A percentile compares a stretch with the other conserved stretches of the same genome.
Conservation (phyloP, 371 early-diverging fungal genomes). For the Gilbertella persicaria region DNA sequence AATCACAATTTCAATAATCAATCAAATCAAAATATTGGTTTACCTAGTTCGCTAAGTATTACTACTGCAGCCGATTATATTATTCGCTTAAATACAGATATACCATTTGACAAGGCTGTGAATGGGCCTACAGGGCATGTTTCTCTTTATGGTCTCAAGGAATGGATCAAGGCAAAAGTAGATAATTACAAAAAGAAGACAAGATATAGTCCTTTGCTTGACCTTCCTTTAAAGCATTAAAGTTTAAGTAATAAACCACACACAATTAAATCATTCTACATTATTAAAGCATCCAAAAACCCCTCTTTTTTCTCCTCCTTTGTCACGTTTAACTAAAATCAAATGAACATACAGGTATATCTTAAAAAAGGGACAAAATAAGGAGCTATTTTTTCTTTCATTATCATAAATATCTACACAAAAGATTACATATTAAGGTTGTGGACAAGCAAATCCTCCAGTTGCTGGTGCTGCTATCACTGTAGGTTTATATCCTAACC, state of each 20-base stretch:
- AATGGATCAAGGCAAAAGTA: conserved; percentile 26
- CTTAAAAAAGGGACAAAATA: not conserved
- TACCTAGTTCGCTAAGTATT: conserved; percentile 7
- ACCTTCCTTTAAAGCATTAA: conserved; percentile 3
- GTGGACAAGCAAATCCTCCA: conserved; percentile 49
- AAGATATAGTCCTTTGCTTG: conserved; percentile 3
- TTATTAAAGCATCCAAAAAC: too few relatives aligned
- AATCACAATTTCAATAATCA: conserved; percentile 1
- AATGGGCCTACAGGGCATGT: conserved; percentile 25
- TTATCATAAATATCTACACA: not conserved
- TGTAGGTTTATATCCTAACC: conserved; percentile 44
- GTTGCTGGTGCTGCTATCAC: conserved; percentile 45
- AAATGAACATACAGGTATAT: not conserved
- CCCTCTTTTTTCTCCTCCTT: too few relatives aligned
- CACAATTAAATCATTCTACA: too few relatives aligned
- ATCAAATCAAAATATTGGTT: not conserved
- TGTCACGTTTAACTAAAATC: too few relatives aligned
- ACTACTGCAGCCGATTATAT: conserved; percentile 19
- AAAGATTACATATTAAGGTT: conserved; percentile 8
- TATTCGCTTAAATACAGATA: conserved; percentile 16
- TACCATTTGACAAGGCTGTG: conserved; percentile 20
- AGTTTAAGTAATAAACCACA: too few relatives aligned
- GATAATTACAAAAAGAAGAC: conserved; percentile 11
- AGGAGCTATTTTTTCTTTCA: not conserved
- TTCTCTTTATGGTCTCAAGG: conserved; percentile 31